phyloP scores from a whole-genome alignment of 1,284 basidiomycete genomes.

The Boletus holoroseus region DNA sequence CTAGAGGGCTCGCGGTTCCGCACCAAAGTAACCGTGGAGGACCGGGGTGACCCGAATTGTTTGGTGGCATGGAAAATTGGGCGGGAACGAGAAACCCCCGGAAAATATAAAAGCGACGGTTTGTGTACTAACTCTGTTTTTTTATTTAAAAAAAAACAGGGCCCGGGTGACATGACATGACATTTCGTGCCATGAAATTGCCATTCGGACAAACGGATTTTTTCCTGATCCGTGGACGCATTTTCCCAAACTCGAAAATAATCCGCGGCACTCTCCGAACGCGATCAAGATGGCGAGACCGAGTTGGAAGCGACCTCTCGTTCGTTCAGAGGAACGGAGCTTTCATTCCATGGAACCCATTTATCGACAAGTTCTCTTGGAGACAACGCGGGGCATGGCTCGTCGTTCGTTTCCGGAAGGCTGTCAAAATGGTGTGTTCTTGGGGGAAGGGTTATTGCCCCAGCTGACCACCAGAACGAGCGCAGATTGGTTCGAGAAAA shows the following conservation, averaged over 20 bases:
- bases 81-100: neutral
- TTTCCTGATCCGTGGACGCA: constrained; percentile 27
- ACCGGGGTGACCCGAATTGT: neutral
- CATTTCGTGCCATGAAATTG: neutral
- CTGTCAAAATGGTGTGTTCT: constrained; percentile 8
- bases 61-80: neutral
- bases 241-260: constrained; percentile 4
- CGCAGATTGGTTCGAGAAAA: constrained; percentile 5
- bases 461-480: neutral
- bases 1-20: constrained; percentile 16
- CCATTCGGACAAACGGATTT: constrained; percentile 13
- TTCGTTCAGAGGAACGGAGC: constrained; percentile 12
- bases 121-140: constrained; percentile 4
- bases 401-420: constrained; percentile 15
- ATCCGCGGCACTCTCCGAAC: constrained; percentile 23
- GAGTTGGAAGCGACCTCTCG: constrained; percentile 4
- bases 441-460: constrained; percentile 15
- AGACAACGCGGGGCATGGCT: constrained; percentile 19
- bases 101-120: constrained; percentile 3
- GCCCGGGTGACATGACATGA: constrained; percentile 5
- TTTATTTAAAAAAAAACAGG: constrained; percentile 8
- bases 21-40: neutral
- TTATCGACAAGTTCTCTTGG: constrained; percentile 20
- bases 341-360: constrained; percentile 3
- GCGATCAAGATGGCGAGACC: constrained; percentile 8